Evolutionary conservation across 1,284 basidiomycete species (phyloP).

Genomic region (Trichosporon ovoides): DNA sequence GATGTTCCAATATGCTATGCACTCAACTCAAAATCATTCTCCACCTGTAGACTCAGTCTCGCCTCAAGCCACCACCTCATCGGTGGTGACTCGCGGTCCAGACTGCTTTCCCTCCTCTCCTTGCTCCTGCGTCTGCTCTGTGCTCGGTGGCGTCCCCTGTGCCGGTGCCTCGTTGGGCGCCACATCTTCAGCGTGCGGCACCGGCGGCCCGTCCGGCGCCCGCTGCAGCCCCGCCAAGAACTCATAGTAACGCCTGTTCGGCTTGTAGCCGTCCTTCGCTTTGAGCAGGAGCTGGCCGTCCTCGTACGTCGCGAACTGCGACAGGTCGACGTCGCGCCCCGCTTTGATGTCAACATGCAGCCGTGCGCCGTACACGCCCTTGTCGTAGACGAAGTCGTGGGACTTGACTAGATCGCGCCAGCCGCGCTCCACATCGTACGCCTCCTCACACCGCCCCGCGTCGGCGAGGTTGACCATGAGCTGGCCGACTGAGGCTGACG

Average conservation of each 20-base stretch:
- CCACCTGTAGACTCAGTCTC: too few species aligned
- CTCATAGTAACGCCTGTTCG: conserved; percentile 7
- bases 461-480: conserved; percentile 32
- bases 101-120: too few species aligned
- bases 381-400: conserved; percentile 19
- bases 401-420: conserved; percentile 21
- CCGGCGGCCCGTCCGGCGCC: neutral
- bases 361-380: conserved; percentile 31
- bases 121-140: too few species aligned
- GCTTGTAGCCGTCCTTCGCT: conserved; percentile 10
- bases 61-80: too few species aligned
- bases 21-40: too few species aligned
- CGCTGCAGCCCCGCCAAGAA: conserved; percentile 10
- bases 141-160: too few species aligned
- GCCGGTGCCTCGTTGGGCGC: too few species aligned
- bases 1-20: too few species aligned
- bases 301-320: neutral
- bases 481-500: conserved; percentile 26
- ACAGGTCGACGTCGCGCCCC: conserved; percentile 28
- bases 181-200: neutral
- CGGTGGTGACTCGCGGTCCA: too few species aligned
- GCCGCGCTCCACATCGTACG: conserved; percentile 21
- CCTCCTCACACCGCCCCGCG: conserved; percentile 20
- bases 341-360: conserved; percentile 29
- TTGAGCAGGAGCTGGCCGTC: neutral